Evolutionary conservation across 2,329 filamentous ascomycete genomes (phyloP).

Genomic region (Aspergillus uvarum): DNA sequence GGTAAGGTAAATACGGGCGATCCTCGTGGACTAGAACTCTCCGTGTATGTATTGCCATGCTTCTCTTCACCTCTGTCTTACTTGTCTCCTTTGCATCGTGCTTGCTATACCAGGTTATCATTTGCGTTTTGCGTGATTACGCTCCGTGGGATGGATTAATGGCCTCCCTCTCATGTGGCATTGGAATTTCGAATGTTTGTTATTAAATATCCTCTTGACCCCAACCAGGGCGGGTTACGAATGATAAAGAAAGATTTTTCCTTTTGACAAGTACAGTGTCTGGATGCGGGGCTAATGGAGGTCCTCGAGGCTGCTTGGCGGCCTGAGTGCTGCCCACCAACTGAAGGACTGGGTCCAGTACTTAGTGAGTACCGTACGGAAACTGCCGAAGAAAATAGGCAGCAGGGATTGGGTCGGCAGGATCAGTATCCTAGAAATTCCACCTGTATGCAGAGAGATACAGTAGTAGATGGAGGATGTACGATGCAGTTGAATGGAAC

Average conservation of each 20-base stretch:
- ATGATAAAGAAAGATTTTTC: background rate
- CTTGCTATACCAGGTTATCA: background rate
- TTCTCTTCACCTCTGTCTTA: background rate
- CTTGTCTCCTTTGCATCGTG: background rate
- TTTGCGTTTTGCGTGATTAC: background rate
- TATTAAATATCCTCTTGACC: background rate
- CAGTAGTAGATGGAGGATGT: too few species aligned
- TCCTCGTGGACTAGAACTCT: conserved; percentile 1
- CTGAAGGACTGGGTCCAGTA: too few species aligned
- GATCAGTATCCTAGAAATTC: conserved; percentile 9
- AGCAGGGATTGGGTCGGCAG: background rate
- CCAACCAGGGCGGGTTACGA: background rate
- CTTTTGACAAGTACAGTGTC: background rate
- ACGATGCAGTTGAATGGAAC: too few species aligned
- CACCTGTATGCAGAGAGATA: background rate
- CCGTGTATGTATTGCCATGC: background rate
- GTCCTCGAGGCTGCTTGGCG: too few species aligned
- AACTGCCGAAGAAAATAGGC: background rate
- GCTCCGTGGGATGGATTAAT: too few species aligned
- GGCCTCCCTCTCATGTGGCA: background rate
- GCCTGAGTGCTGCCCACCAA: too few species aligned
- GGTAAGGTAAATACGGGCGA: conserved; percentile 17
- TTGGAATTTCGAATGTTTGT: background rate
- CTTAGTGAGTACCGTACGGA: background rate
- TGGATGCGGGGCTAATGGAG: background rate